Evolutionary conservation across 192 early-diverging fungal species (phyloP), one percentile per base, ranked within the genome.

Genomic region (Spizellomyces punctatus): DNA sequence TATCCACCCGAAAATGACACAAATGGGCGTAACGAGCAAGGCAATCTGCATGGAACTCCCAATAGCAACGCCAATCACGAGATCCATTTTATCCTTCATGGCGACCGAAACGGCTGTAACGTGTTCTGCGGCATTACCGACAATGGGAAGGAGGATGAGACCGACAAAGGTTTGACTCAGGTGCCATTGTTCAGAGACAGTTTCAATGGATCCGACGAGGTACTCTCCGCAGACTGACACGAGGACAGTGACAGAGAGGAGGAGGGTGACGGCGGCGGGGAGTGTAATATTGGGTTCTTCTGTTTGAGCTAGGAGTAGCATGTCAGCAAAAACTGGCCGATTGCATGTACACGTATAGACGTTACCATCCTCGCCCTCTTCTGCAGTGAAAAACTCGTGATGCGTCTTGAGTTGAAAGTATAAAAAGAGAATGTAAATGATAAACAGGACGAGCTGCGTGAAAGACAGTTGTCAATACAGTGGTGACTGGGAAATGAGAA

Each of bases 21-120:
- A 73, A 7, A 82, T n/a, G 42, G 85, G 83, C 8, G 74, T 81
- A n/a, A 83, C 79, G 61, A 94, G 90, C 57, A 94, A 82, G 1
- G 92, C 90, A 58, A 98, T 96, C 78, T 98, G 96, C 82, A 95
- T 89, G 48, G 90, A 91, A 6, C 90, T 92, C 16, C 95, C 96
- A 6, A 96, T 81, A 22, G 95, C 94, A 19, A 96, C 91, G 58
- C 91, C 87, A 63, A 98, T 85, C 0, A 92, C 90, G 49, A 98
- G 74, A 72, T 97, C 92, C 94, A 94, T 95, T 81, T 95, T 95
- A 83, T 95, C 89, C 73, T 90, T 89, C 60, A 92, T 86, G 3
- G 94, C 91, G 10, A 87, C 89, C 1, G 86, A 87, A 21, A 94
- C 83, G 21, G 94, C 94, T 0, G 91, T 94, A 41, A 93, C 86